These are phyloP conservation scores for Vitis labrusca DNA, from an alignment of 164 flowering plant species.

Conservation along the genomic window DNA sequence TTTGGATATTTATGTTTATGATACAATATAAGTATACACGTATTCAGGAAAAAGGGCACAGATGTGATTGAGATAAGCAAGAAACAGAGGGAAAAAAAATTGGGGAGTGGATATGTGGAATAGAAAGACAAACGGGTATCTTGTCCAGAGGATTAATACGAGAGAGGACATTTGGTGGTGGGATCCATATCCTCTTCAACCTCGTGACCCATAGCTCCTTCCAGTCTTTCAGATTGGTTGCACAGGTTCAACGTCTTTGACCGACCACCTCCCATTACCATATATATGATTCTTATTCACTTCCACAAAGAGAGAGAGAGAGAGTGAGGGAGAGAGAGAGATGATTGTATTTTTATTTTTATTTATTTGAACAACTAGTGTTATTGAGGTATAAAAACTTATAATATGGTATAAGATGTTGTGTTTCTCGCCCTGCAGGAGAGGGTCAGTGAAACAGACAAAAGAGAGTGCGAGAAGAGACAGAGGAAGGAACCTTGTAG, in stretches of 20 bases:
- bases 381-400: neutral
- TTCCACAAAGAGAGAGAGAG: conserved; percentile 1
- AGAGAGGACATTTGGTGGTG: conserved; percentile 31
- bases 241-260: conserved; percentile 1
- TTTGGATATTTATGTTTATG: too few species aligned
- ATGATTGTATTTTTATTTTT: conserved; percentile 1
- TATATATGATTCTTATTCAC: neutral
- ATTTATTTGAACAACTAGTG: neutral
- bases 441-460: conserved; percentile 48
- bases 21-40: too few species aligned
- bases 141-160: conserved; percentile 30
- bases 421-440: conserved; percentile 29
- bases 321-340: conserved; percentile 4
- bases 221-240: neutral
- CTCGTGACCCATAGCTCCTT: conserved; percentile 29
- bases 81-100: neutral
- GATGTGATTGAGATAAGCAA: neutral
- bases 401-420: conserved; percentile 8
- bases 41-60: conserved; percentile 4
- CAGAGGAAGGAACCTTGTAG: conserved; percentile 67
- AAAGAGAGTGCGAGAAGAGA: conserved; percentile 66
- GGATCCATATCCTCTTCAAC: conserved; percentile 12
- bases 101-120: neutral
- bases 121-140: conserved; percentile 33
- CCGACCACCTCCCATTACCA: neutral